These are phyloP conservation scores for Phytophthora constricta DNA, from an alignment of 352 stramenopile genomes.

Conservation along the genomic window DNA sequence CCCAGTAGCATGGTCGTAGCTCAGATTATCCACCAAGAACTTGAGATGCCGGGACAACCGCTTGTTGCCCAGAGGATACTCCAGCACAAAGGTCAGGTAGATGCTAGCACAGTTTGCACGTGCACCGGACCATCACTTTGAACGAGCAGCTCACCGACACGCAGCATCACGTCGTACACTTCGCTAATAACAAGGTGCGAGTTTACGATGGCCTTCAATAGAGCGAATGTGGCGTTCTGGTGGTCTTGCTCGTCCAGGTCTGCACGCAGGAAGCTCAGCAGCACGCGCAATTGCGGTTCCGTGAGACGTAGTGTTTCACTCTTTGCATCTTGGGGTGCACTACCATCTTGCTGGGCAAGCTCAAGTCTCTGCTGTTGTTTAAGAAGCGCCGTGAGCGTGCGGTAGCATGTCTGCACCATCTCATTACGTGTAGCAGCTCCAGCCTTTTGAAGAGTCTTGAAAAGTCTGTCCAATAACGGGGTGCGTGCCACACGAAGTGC, in stretches of 20 bases:
- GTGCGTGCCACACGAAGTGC: constrained; percentile 85
- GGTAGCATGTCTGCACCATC: constrained; percentile 96
- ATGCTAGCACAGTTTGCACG: constrained; percentile 82
- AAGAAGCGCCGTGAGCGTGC: constrained; percentile 91
- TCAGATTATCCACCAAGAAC: constrained; percentile 96
- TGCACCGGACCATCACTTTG: constrained; percentile 91
- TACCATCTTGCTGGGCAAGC: constrained; percentile 33
- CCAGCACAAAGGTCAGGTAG: constrained; percentile 93
- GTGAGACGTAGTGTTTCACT: constrained; percentile 61
- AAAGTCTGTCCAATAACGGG: constrained; percentile 89
- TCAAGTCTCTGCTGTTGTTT: constrained; percentile 51
- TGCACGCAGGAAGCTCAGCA: constrained; percentile 92
- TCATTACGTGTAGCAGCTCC: constrained; percentile 93
- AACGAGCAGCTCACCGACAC: constrained; percentile 93
- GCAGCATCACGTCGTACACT: constrained; percentile 97
- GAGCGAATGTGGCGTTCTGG: constrained; percentile 94
- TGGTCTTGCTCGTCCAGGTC: constrained; percentile 94
- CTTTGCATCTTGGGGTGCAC: constrained; percentile 33
- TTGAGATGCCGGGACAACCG: constrained; percentile 94
- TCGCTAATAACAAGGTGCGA: constrained; percentile 93
- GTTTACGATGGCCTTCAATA: constrained; percentile 93
- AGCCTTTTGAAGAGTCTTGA: constrained; percentile 92
- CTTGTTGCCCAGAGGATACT: constrained; percentile 95
- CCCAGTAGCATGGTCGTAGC: constrained; percentile 95
- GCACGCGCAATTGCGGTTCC: constrained; percentile 79